These are phyloP conservation scores for Paulownia fortunei DNA, from an alignment of 257 asterid genomes.

Conservation along the genomic window DNA sequence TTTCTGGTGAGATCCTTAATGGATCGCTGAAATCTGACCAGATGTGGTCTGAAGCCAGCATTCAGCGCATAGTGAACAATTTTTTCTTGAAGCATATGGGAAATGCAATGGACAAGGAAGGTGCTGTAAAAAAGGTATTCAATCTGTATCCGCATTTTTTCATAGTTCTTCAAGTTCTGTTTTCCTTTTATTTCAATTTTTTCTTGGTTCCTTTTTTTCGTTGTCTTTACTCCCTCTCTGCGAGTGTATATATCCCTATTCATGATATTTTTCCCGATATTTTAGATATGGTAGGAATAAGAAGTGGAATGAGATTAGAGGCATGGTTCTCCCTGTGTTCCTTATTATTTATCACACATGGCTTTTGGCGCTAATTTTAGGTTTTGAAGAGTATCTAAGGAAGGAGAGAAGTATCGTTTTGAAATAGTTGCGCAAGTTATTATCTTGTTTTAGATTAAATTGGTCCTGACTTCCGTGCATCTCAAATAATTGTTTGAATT, in stretches of 20 bases:
- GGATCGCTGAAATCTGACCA: slow-evolving; percentile 42
- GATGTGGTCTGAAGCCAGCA: slow-evolving; percentile 59
- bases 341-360: neutral
- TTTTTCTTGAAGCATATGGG: slow-evolving; percentile 89
- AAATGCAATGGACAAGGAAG: slow-evolving; percentile 77
- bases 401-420: neutral
- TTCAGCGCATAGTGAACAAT: slow-evolving; percentile 54
- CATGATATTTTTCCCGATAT: neutral
- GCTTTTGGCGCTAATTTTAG: neutral
- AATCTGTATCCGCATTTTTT: slow-evolving; percentile 2
- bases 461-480: neutral
- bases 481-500: neutral
- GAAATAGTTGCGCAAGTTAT: slow-evolving; percentile 5
- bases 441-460: neutral
- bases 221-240: neutral
- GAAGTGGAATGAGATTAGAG: slow-evolving; percentile 9
- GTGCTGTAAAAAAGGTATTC: slow-evolving; percentile 73
- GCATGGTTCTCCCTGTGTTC: neutral
- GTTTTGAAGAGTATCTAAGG: neutral
- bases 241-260: neutral
- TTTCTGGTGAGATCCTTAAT: slow-evolving; percentile 59
- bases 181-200: slow-evolving; percentile 9
- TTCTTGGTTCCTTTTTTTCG: neutral
- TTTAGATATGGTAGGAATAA: slow-evolving; percentile 14
- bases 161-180: neutral